Evolutionary conservation across 2,329 filamentous ascomycete genomes (phyloP), one percentile per base, ranked within the genome.

Genomic region (Ceratocystis colombiana): DNA sequence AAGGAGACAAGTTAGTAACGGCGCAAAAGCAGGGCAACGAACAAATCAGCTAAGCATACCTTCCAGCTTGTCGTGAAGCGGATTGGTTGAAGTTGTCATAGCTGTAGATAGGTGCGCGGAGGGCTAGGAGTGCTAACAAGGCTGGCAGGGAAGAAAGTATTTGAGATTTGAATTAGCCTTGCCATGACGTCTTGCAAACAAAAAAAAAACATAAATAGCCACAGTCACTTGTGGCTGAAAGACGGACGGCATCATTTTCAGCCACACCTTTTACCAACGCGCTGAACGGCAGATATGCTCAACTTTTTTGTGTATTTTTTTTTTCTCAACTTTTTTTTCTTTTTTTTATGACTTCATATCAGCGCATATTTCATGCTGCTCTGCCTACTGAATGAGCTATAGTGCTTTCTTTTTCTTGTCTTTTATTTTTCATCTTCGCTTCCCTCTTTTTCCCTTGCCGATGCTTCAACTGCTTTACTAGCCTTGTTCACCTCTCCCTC

Each of bases 31-130:
- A 25, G n/a, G 50, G 20, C 22, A 25, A 15, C n/a, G 1, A 17
- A 17, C 22, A n/a, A 41, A 28, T 41, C 3, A 41, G 37, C 37
- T 41, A 41, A 6, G 6, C 25, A 20, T 66, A 66, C 64, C 61
- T 44, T 66, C 64, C 30, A 66, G 64, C 15, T 66, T 59, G 44
- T 66, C 64, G 17, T 62, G 64, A 20, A 57, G 15, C 22, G 37
- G 61, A 44, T 25, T 25, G 12, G 33, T 46, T 15, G 61, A 62
- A 20, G 61, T 48, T 22, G 61, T 62, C 61, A 62, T 62, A 8
- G 61, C 45, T 45, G 20, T 25, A 12, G 50, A 10, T 25, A 25
- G 12, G 25, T 17, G 50, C 10, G 50, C 50, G 50, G 50, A 22
- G 25, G 20, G 22, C n/a, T 25, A 17, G 22, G 50, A 25, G 50